Base-by-base conservation (phyloP, 2,329 filamentous ascomycete genomes). In the Grosmannia huntii region DNA sequence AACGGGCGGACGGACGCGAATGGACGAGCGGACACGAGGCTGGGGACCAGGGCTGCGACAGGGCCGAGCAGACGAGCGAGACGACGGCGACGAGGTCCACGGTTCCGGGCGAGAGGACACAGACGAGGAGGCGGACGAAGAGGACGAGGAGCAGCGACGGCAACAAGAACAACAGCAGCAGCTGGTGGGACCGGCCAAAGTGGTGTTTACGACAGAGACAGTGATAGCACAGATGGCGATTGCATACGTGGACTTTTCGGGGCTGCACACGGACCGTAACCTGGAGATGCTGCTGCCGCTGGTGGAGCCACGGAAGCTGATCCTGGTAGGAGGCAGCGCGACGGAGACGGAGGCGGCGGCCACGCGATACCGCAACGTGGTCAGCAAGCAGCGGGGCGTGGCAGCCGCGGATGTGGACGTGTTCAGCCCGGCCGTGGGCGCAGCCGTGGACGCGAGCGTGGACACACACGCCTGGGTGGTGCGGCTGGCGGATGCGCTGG, bases 391-490 rank as follows among this genome's bases (percentile, higher is more conserved):
- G 33, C 69, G 71, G 38, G 73, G 71, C 14, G 73, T 75, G 14
- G 68, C 70, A 1, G 72, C 70, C 6, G 74, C 74, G 49, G 75
- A 77, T 44, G 79, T 83, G 41, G 85, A 91, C 62, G 89, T 99
- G 5, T 92, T 92, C 68, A 90, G 89, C 0, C 94, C 94, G 1
- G 71, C 75, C 11, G 76, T 89, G n/a, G 90, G 90, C 27, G 76
- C 80, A 38, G 75, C 78, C 16, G 79, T 99, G 49, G 86, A 99
- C 70, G 94, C 92, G 14, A 96, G 91, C 67, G 92, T 97, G 49
- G 94, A 99, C 69, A 97, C 92, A 5, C 96, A 97, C 68, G 91
- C 94, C 4, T 99, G 95, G 94, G 86, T 89, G 27, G 88, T 99
- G 60, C 95, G 91, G 71, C 79, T 99, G 21, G 90, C 89, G 54